Evolutionary conservation across 345 rosid genomes (phyloP), one percentile per base, ranked within the genome.

Genomic region (Lumnitzera littorea): DNA sequence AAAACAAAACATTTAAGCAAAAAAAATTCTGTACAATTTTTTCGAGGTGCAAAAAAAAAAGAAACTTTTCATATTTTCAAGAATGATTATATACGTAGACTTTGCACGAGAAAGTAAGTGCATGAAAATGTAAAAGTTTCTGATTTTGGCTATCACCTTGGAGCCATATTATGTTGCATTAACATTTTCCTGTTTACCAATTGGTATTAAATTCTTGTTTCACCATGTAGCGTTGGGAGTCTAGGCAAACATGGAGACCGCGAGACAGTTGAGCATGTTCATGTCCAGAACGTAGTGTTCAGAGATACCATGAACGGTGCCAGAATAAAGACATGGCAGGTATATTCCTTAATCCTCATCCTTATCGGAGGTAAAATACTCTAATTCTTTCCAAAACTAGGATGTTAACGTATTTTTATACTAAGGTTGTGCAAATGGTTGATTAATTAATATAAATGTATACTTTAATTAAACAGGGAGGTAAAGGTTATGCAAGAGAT

Each of bases 321-420:
- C 55, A 76, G 80, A 68, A 80, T 80, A 56, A 80, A 80, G 67
- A 80, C 83, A 54, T 78, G 80, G 85, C 83, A 78, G 85, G 80
- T 78, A 67, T 24, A 0, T 17, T 29, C 5, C 31, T 5, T 27
- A 8, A 46, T 20, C 27, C 4, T 20, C 14, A 14, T 27, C 12
- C 4, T 9, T 27, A 9, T 2, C 1, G 2, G 0, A 16, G 24
- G 12, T 23, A 4, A 12, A 54, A 9, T 9, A 13, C 13, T 10
- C 3, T 11, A 54, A 3, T 54, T 54, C 43, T 9, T 24, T 25
- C 2, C 7, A 10, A 9, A 11, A 3, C 24, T 17, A 27, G 31
- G 2, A 27, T 27, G 31, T 27, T 27, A 27, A 27, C 31, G 3
- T 1, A 20, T 20, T 20, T 20, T 1, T 20, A 20, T 20, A 20